Conservation (phyloP, 2,329 filamentous ascomycete species). For the Cryphonectria radicalis region DNA sequence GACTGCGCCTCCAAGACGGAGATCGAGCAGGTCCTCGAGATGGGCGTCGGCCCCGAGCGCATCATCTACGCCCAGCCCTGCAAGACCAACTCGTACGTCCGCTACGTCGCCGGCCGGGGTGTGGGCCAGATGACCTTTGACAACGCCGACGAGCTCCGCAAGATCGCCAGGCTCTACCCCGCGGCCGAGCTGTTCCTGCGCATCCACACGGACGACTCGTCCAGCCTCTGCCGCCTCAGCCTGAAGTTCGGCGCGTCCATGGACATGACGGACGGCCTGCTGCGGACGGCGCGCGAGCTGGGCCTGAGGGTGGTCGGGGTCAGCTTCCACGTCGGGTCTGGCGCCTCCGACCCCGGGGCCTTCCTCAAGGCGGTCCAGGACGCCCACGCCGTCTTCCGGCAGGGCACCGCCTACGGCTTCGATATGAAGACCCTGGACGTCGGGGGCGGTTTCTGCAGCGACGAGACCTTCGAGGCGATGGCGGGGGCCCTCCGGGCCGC, state of each 20-base stretch:
- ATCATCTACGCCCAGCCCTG: slow-evolving; percentile 99
- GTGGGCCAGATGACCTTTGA: slow-evolving; percentile 99
- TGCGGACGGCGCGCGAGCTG: slow-evolving; percentile 79
- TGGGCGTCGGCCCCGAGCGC: slow-evolving; percentile 82
- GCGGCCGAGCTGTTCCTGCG: slow-evolving; percentile 90
- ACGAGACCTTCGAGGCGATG: slow-evolving; percentile 85
- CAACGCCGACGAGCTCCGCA: slow-evolving; percentile 96
- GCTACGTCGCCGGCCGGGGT: slow-evolving; percentile 80
- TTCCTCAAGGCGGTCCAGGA: slow-evolving; percentile 92
- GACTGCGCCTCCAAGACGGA: slow-evolving; percentile 98
- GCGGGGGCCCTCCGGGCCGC: slow-evolving; percentile 78
- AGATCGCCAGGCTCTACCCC: slow-evolving; percentile 91
- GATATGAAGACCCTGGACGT: slow-evolving; percentile 88
- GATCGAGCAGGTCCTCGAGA: slow-evolving; percentile 86
- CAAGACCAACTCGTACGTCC: slow-evolving; percentile 98
- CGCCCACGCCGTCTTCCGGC: slow-evolving; percentile 85
- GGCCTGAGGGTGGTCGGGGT: slow-evolving; percentile 92
- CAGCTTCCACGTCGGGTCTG: slow-evolving; percentile 97
- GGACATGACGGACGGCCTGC: slow-evolving; percentile 76
- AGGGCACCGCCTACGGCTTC: slow-evolving; percentile 77
- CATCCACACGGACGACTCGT: slow-evolving; percentile 95
- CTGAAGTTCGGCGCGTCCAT: slow-evolving; percentile 96
- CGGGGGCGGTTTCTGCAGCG: slow-evolving; percentile 88
- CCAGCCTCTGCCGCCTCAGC: slow-evolving; percentile 90
- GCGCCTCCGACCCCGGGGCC: slow-evolving; percentile 88